Evolutionary conservation across 192 early-diverging fungal species (phyloP), one percentile per base, ranked within the genome.

Genomic region (Thamnidium elegans): DNA sequence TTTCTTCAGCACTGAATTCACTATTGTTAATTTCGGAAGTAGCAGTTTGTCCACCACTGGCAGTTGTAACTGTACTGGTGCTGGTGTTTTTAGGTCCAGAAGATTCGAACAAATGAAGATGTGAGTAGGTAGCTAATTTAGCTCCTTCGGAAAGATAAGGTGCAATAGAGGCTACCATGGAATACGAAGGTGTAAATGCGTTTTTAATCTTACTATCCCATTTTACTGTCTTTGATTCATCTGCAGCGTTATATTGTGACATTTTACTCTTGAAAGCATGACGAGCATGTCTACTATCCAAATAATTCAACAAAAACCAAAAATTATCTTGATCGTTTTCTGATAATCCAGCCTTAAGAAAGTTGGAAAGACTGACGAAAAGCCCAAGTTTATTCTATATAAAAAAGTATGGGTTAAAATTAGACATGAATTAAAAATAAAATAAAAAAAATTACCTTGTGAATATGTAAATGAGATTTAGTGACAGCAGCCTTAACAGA

Each of bases 351-450:
- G 80, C 79, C 32, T 80, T 70, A 26, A 89, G 59, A 46, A 86
- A 87, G 13, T 76, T 77, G 14, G 63, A 70, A 17, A 89, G 74
- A 72, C 87, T 86, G 3, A 76, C 69, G 13, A 89, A 59, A 30
- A 87, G 77, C 17, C 83, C 84, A 26, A 84, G 65, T 55, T 86
- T 81, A n/a, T 73, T 72, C 75, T 84, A 52, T 13, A 0, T 30
- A 19, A 11, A 60, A 36, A 71, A 26, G 3, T 26, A 26, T 26
- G 26, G 3, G 26, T 26, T 26, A 26, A 32, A 30, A 36, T 26
- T 26, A 26, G 1, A 26, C 26, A 26, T 3, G 26, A 26, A 26
- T 26, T 26, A 26, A 26, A 26, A n/a, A n/a, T n/a, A n/a, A 26
- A 26, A 26, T 26, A 26, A 32, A 21, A 11, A 39, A 30, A 36